Conservation (phyloP, 2,329 filamentous ascomycete genomes). For the Colletotrichum sp. region DNA sequence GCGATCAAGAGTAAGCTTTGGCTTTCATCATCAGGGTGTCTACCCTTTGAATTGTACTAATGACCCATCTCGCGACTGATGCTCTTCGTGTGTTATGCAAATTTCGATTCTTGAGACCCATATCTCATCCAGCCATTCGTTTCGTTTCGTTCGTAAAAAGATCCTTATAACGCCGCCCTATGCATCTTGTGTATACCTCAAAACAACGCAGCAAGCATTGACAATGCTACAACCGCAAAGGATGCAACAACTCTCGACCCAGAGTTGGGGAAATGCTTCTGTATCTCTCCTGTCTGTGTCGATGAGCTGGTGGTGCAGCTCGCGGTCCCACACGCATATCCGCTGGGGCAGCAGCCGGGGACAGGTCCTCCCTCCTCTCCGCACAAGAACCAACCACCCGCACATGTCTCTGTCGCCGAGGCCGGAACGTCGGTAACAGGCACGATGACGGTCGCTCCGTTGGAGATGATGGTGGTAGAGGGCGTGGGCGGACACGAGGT, state of each 20-base stretch:
- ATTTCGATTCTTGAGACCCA: background rate
- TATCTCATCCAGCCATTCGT: background rate
- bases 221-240: background rate
- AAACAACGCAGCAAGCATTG: background rate
- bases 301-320: slow-evolving; percentile 69
- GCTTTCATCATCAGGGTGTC: background rate
- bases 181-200: background rate
- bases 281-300: slow-evolving; percentile 60
- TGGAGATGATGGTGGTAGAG: slow-evolving; percentile 67
- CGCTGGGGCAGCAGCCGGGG: slow-evolving; percentile 84
- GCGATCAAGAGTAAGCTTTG: background rate
- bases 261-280: slow-evolving; percentile 52
- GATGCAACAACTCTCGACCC: background rate
- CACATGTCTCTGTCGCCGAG: slow-evolving; percentile 61
- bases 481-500: slow-evolving; percentile 74
- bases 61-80: background rate
- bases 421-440: slow-evolving; percentile 55
- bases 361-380: slow-evolving; percentile 59
- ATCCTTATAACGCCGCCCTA: slow-evolving; percentile 1
- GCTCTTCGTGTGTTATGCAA: background rate
- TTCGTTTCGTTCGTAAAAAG: background rate
- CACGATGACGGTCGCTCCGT: slow-evolving; percentile 75
- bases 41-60: background rate
- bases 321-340: slow-evolving; percentile 74
- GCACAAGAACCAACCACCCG: slow-evolving; percentile 81